Evolutionary conservation across 768 basidiomycete genomes (phyloP).

Genomic region (Leucocoprinus leucothites): DNA sequence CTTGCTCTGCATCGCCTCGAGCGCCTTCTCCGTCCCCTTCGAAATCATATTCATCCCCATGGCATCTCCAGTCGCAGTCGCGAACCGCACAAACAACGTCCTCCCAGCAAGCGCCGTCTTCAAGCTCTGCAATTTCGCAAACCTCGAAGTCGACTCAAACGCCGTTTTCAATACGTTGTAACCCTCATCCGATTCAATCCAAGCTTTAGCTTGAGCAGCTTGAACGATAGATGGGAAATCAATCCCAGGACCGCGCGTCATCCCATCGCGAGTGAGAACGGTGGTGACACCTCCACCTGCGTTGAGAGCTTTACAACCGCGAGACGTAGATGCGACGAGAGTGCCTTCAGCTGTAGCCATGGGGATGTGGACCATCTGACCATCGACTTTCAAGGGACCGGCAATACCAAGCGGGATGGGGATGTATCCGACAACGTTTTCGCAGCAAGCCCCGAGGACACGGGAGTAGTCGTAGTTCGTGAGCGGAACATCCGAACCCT

Average conservation of each 20-base stretch:
- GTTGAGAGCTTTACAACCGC: slow-evolving; percentile 97
- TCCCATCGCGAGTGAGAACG: slow-evolving; percentile 86
- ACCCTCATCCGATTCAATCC: slow-evolving; percentile 84
- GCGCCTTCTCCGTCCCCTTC: slow-evolving; percentile 94
- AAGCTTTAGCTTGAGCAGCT: slow-evolving; percentile 82
- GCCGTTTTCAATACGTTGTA: slow-evolving; percentile 72
- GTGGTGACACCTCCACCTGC: slow-evolving; percentile 94
- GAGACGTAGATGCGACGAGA: slow-evolving; percentile 93
- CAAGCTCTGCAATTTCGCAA: slow-evolving; percentile 80
- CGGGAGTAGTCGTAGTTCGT: slow-evolving; percentile 88
- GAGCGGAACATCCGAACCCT: slow-evolving; percentile 79
- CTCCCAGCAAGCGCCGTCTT: slow-evolving; percentile 92
- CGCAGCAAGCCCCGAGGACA: slow-evolving; percentile 96
- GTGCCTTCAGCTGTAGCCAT: slow-evolving; percentile 99
- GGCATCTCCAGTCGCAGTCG: slow-evolving; percentile 93
- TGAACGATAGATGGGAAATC: slow-evolving; percentile 82
- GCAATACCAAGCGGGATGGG: slow-evolving; percentile 96
- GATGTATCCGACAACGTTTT: slow-evolving; percentile 97
- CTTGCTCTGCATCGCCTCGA: slow-evolving; percentile 69
- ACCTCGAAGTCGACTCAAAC: slow-evolving; percentile 93
- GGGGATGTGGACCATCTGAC: slow-evolving; percentile 80
- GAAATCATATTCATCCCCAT: slow-evolving; percentile 99
- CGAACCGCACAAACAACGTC: slow-evolving; percentile 90
- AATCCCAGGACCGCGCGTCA: slow-evolving; percentile 99
- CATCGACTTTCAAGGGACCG: slow-evolving; percentile 91